phyloP scores from a whole-genome alignment of 495 filamentous ascomycete genomes.

The Neurospora sp. region DNA sequence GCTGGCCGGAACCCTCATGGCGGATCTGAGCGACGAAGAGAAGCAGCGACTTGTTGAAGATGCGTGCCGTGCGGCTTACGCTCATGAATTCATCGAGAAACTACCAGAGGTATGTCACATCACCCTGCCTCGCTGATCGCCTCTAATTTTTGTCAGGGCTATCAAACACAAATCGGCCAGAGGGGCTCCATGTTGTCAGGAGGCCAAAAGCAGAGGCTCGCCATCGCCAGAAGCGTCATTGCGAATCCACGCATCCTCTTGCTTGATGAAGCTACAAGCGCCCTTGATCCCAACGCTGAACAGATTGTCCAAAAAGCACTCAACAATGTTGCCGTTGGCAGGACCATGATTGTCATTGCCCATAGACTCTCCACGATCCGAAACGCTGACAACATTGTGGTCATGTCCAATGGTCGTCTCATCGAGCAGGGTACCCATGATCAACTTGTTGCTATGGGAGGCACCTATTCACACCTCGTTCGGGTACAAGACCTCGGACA shows the following conservation, averaged over 20 bases:
- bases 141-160: slow-evolving; percentile 20
- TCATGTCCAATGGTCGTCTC: slow-evolving; percentile 47
- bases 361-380: slow-evolving; percentile 58
- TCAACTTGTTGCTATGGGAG: slow-evolving; percentile 43
- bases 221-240: slow-evolving; percentile 55
- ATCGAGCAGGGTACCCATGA: slow-evolving; percentile 57
- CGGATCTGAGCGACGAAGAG: slow-evolving; percentile 33
- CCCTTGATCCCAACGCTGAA: slow-evolving; percentile 59
- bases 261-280: slow-evolving; percentile 69
- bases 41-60: slow-evolving; percentile 44
- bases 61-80: slow-evolving; percentile 46
- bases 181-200: slow-evolving; percentile 37
- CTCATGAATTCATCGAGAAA: slow-evolving; percentile 44
- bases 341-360: slow-evolving; percentile 65
- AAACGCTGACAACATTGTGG: slow-evolving; percentile 57
- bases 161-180: slow-evolving; percentile 47
- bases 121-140: neutral
- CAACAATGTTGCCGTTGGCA: slow-evolving; percentile 49
- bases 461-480: slow-evolving; percentile 38
- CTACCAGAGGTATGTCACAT: slow-evolving; percentile 32
- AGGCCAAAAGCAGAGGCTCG: slow-evolving; percentile 53
- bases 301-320: slow-evolving; percentile 55
- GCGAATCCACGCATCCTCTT: slow-evolving; percentile 66
- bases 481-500: slow-evolving; percentile 32
- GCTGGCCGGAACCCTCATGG: slow-evolving; percentile 45